phyloP scores from a whole-genome alignment of 2,329 filamentous ascomycete species.

The Fusarium hostae region DNA sequence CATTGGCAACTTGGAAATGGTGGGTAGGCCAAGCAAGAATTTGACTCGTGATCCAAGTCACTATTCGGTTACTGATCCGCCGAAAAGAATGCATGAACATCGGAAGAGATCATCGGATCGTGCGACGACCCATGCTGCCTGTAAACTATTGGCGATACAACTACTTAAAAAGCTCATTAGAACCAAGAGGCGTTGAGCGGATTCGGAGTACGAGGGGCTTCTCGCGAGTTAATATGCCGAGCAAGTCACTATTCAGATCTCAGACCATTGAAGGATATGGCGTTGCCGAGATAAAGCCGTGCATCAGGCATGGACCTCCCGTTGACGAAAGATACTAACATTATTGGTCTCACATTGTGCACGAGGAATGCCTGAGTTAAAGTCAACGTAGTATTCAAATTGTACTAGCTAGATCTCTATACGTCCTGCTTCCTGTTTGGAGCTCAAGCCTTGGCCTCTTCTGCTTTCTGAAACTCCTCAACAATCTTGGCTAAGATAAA shows the following conservation, averaged over 20 bases:
- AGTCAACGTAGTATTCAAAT: no score
- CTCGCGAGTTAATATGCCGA: not conserved
- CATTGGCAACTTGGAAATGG: not conserved
- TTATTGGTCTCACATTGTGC: no score
- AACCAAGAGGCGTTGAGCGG: not conserved
- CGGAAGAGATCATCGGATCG: not conserved
- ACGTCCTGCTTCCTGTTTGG: no score
- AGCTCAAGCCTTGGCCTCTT: not conserved
- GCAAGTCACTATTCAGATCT: not conserved
- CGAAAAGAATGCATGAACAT: not conserved
- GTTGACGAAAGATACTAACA: no score
- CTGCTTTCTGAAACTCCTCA: not conserved
- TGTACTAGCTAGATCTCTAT: not conserved
- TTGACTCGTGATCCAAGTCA: not conserved
- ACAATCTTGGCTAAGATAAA: constrained; percentile 6
- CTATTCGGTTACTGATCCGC: constrained; percentile 7
- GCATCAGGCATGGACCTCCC: not conserved
- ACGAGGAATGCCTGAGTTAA: accelerated
- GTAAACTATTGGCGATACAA: not conserved
- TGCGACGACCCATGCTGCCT: not conserved
- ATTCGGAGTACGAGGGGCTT: not conserved
- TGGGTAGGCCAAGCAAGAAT: not conserved
- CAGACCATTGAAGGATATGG: not conserved
- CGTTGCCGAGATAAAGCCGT: not conserved
- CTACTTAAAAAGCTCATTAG: no score